Percentiles rank a stretch among this genome's conserved stretches.
Evolutionary conservation across 257 asterid genomes (phyloP).

Genomic region (Solanum microdontum): DNA sequence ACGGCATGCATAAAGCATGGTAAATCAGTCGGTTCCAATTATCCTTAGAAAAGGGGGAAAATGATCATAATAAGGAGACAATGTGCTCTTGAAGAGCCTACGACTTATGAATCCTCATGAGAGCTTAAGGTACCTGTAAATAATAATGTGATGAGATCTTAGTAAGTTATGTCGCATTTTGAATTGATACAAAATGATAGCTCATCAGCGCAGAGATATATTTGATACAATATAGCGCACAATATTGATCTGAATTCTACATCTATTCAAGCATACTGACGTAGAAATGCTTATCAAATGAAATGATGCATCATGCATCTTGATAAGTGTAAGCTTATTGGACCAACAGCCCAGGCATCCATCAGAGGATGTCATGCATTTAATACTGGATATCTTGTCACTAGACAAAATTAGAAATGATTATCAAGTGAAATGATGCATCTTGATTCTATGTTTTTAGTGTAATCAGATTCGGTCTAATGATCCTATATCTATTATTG

Average conservation of each 20-base stretch:
- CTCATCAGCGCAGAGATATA: neutral
- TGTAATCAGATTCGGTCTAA: too few species aligned
- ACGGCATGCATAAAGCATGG: neutral
- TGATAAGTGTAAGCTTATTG: neutral
- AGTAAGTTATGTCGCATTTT: neutral
- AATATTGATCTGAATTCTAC: neutral
- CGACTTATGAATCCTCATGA: neutral
- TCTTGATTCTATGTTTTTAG: too few species aligned
- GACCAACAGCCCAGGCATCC: neutral
- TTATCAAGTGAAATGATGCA: too few species aligned
- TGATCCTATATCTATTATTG: too few species aligned
- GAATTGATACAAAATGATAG: neutral
- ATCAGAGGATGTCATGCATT: neutral
- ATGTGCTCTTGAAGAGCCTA: neutral
- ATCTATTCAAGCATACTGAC: neutral
- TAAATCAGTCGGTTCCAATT: neutral
- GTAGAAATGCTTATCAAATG: neutral
- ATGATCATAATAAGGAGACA: neutral
- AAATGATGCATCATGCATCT: neutral
- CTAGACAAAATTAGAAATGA: neutral
- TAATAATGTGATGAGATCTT: neutral
- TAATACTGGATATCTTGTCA: neutral
- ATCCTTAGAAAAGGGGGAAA: neutral
- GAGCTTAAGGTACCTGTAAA: too few species aligned
- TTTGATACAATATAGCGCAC: neutral